phyloP scores from a whole-genome alignment of 768 basidiomycete genomes.

The Coprinopsis strossmayeri region DNA sequence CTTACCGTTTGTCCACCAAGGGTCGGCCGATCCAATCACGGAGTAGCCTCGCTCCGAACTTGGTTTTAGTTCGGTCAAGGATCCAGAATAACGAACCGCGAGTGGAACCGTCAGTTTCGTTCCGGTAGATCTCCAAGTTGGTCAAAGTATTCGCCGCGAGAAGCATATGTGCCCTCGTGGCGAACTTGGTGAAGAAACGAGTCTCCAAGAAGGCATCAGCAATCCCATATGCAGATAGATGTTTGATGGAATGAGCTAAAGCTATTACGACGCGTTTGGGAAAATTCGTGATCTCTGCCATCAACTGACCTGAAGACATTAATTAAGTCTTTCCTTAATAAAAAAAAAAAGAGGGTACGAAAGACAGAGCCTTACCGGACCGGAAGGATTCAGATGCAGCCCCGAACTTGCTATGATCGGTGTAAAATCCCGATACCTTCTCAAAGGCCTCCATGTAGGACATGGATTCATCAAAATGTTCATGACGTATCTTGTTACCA shows the following conservation, averaged over 20 bases:
- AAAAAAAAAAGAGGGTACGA: neutral
- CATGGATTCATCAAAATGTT: conserved; percentile 50
- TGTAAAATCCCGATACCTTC: conserved; percentile 59
- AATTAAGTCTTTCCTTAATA: conserved; percentile 1
- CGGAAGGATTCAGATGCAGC: conserved; percentile 38
- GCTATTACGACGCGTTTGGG: conserved; percentile 67
- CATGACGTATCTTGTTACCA: conserved; percentile 49
- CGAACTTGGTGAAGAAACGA: conserved; percentile 73
- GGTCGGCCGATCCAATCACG: conserved; percentile 85
- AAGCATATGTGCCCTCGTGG: conserved; percentile 76
- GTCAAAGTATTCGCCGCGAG: conserved; percentile 82
- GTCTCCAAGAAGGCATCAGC: conserved; percentile 75
- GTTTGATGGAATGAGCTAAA: conserved; percentile 63
- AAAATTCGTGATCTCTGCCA: conserved; percentile 58
- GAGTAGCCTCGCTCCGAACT: conserved; percentile 81
- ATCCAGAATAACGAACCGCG: conserved; percentile 80
- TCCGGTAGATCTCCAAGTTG: conserved; percentile 91
- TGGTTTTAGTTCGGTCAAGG: conserved; percentile 81
- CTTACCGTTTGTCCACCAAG: conserved; percentile 63
- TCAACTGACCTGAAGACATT: conserved; percentile 43
- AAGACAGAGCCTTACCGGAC: conserved; percentile 29
- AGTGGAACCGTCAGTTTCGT: conserved; percentile 72
- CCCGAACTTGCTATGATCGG: conserved; percentile 34
- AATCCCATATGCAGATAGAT: conserved; percentile 69
- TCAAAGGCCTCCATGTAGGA: conserved; percentile 67